phyloP scores from a whole-genome alignment of 2,329 filamentous ascomycete genomes.

The Fusarium azukiicola region DNA sequence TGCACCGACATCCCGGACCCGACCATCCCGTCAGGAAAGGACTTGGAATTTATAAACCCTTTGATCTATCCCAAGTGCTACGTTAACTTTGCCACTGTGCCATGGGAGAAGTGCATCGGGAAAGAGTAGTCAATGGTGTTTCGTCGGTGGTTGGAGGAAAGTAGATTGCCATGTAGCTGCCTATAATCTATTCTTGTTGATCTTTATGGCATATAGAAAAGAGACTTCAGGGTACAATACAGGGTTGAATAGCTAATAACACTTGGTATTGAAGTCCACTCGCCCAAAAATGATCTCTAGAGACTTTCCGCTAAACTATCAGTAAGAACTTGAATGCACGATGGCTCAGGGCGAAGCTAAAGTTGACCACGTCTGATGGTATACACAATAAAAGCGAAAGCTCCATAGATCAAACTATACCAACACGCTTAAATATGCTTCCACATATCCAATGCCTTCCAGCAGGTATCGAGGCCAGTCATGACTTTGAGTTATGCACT shows the following conservation, averaged over 20 bases:
- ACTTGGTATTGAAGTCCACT: neutral
- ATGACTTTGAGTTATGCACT: neutral
- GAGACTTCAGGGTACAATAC: neutral
- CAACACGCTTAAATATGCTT: neutral
- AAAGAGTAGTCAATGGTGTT: neutral
- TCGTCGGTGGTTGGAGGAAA: neutral
- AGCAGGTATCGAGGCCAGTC: neutral
- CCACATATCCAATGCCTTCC: neutral
- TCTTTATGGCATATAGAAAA: neutral
- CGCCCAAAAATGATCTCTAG: neutral
- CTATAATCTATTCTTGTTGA: neutral
- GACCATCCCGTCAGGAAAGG: slow-evolving; percentile 8
- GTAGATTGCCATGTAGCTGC: neutral
- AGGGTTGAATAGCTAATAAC: neutral
- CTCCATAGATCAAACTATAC: neutral
- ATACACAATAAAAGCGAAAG: neutral
- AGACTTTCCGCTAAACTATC: neutral
- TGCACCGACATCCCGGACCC: slow-evolving; percentile 11
- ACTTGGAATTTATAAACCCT: neutral
- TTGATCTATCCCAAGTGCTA: slow-evolving; percentile 12
- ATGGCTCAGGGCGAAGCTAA: too few species aligned
- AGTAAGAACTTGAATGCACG: neutral
- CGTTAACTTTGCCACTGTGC: neutral
- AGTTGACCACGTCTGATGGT: too few species aligned
- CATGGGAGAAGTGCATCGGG: neutral